These are phyloP conservation scores for Paraphaeosphaeria minitans DNA, from an alignment of 2,329 filamentous ascomycete species.

Conservation along the genomic window DNA sequence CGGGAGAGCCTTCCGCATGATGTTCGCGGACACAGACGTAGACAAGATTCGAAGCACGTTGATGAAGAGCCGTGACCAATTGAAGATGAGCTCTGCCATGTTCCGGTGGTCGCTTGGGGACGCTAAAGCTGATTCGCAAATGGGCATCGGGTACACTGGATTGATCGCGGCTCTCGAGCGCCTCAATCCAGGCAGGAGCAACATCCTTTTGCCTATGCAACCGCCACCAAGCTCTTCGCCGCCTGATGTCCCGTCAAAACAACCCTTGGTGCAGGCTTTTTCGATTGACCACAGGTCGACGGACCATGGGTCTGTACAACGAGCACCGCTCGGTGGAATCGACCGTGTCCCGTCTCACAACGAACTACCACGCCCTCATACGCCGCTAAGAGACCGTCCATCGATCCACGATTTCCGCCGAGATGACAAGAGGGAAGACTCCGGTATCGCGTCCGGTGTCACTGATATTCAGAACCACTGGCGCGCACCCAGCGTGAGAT, in stretches of 20 bases:
- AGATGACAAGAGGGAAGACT: slow-evolving; percentile 12
- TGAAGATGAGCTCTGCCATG: slow-evolving; percentile 67
- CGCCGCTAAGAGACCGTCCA: slow-evolving; percentile 19
- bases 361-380: slow-evolving; percentile 6
- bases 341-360: neutral
- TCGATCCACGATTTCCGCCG: slow-evolving; percentile 19
- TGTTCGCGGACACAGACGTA: slow-evolving; percentile 61
- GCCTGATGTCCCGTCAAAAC: slow-evolving; percentile 33
- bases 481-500: slow-evolving; percentile 35
- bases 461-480: slow-evolving; percentile 36
- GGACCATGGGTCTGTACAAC: neutral
- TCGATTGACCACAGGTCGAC: slow-evolving; percentile 2
- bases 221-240: slow-evolving; percentile 41
- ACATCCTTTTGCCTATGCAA: slow-evolving; percentile 30
- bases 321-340: neutral
- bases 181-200: slow-evolving; percentile 44
- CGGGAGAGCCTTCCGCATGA: slow-evolving; percentile 66
- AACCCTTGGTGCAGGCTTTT: slow-evolving; percentile 11
- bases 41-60: slow-evolving; percentile 64
- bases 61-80: slow-evolving; percentile 62
- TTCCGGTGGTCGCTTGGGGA: slow-evolving; percentile 68
- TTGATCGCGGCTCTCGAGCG: slow-evolving; percentile 68
- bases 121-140: slow-evolving; percentile 62
- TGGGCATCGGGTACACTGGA: slow-evolving; percentile 70
- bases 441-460: slow-evolving; percentile 21